Evolutionary conservation across 768 basidiomycete genomes (phyloP), one percentile per base, ranked within the genome.

Genomic region (Pilatotrama ljubarskyi): DNA sequence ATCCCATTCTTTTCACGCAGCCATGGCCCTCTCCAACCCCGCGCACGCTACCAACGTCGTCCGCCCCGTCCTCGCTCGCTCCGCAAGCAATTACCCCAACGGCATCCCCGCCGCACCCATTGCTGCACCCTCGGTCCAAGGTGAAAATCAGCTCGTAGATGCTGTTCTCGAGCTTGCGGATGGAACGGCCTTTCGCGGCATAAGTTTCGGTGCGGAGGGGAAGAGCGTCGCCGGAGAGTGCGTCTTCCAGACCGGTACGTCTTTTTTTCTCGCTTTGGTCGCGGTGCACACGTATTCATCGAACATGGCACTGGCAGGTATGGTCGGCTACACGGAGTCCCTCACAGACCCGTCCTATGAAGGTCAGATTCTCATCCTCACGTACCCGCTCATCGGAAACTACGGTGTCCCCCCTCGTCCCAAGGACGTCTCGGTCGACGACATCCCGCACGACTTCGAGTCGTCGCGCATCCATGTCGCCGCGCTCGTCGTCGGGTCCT

Each of bases 291-390:
- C 25, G n/a, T 22, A 25, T 51, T 44, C 36, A 36, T 25, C 2
- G n/a, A 20, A 42, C 5, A 37, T 29, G n/a, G 10, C 32, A 1
- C 22, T n/a, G 5, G 53, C 69, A 99, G 97, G 97, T 56, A 98
- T 99, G 96, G 95, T 98, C 57, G 97, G 97, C 29, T 99, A 99
- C 75, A 94, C 93, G 37, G 97, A 98, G 70, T 98, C 96, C 18
- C 79, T 98, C 66, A 99, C 97, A 44, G 97, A 98, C 74, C 97
- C 97, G 18, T 98, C 96, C 1, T 99, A 99, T 75, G 88, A 96
- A 73, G 94, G 95, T 36, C 97, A 98, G 75, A 98, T 99, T 71
- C 88, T 99, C 59, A 86, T 99, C 64, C 82, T 98, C 66, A 98
- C 97, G 1, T 98, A 98, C 77, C 97, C 97, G 14, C 82, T 99